Base-by-base conservation (phyloP, 495 filamentous ascomycete genomes). In the Extremus antarcticus region DNA sequence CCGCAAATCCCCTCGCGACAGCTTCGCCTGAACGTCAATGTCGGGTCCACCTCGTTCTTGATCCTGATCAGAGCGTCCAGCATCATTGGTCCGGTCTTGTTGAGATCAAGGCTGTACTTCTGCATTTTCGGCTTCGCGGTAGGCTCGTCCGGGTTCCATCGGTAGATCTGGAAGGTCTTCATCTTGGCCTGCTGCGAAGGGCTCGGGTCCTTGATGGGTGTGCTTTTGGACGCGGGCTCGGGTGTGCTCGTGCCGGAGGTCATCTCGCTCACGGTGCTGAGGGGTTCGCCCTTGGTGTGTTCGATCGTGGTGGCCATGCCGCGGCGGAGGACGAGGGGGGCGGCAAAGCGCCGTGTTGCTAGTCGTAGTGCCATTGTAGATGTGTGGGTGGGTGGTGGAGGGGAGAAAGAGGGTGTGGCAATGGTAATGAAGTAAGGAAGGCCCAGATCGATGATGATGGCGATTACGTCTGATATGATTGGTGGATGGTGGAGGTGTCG, bases 51-150 rank as follows among this genome's bases (percentile, higher is more conserved):
- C 78, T 98, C 92, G 73, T 98, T 98, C 88, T 98, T 98, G 75
- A 98, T 92, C 60, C 91, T 76, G 68, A 98, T 94, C 63, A 98
- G 74, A 49, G 92, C 92, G 71, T 98, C 92, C 61, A 98, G 75
- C 69, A 97, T 80, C 92, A 98, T 98, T 60, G 92, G 92, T 8
- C 92, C 92, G 46, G 92, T 98, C 84, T 95, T 94, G 75, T 96
- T 96, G 58, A 98, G 74, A 65, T 98, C 92, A 59, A 98, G 74
- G 19, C 87, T 84, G 73, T 96, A 98, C 57, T 75, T 79, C 78
- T 96, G 88, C 91, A 98, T 95, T 69, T 74, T 78, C 39, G 92
- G 91, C 81, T 98, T 98, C 74, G 84, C 79, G 67, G 79, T 78
- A 25, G 92, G 92, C 56, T 79, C 74, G 68, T 97, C 92, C 40